Conservation (phyloP, 306 rosid species). For the Rubus parviflorus region DNA sequence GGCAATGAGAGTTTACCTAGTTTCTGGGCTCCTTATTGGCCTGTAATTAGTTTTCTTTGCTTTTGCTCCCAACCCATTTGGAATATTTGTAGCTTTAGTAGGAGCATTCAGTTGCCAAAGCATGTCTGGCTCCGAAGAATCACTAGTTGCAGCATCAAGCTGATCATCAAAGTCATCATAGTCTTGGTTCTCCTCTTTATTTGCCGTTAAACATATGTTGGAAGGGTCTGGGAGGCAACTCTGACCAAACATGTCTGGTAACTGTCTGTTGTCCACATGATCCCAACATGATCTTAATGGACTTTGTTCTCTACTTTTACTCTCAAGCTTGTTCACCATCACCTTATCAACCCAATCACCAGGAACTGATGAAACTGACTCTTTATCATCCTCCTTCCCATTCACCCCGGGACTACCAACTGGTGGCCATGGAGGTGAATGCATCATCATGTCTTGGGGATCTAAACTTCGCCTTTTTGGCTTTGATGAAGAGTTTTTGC, state of each 20-base stretch:
- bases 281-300: constrained; percentile 60
- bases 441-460: constrained; percentile 52
- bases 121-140: constrained; percentile 79
- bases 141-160: constrained; percentile 69
- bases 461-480: constrained; percentile 73
- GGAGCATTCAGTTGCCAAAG: constrained; percentile 55
- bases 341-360: constrained; percentile 63
- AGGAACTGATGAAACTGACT: constrained; percentile 34
- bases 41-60: constrained; percentile 45
- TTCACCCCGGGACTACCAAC: constrained; percentile 15
- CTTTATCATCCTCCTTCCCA: constrained; percentile 61
- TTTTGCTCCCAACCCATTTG: constrained; percentile 48
- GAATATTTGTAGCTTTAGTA: constrained; percentile 39
- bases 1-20: constrained; percentile 47
- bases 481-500: constrained; percentile 33
- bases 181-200: constrained; percentile 43
- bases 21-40: constrained; percentile 46
- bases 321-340: constrained; percentile 49
- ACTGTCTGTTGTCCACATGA: constrained; percentile 38
- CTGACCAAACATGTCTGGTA: constrained; percentile 47
- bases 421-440: constrained; percentile 52
- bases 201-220: constrained; percentile 27
- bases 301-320: constrained; percentile 51
- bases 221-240: constrained; percentile 43
- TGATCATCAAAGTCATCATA: constrained; percentile 66